A percentile compares a stretch with the other conserved stretches of the same genome.
These are phyloP conservation scores for Actinomucor elegans DNA, from an alignment of 371 early-diverging fungal genomes.

Conservation along the genomic window DNA sequence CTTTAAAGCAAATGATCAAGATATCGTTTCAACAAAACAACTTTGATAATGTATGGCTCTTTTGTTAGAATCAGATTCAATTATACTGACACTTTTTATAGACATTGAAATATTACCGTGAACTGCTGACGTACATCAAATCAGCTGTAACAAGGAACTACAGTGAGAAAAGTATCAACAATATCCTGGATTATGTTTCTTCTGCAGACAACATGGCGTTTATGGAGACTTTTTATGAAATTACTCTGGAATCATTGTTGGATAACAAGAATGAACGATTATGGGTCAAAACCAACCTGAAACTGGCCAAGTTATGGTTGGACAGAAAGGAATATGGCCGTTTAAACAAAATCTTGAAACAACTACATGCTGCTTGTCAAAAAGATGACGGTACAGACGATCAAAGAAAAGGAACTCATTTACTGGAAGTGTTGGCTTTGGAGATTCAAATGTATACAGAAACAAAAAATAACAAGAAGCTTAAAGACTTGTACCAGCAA, in stretches of 20 bases:
- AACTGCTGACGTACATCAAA: constrained; percentile 79
- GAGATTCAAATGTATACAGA: constrained; percentile 94
- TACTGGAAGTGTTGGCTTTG: constrained; percentile 87
- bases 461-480: constrained; percentile 83
- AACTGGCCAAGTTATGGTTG: constrained; percentile 88
- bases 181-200: constrained; percentile 86
- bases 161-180: constrained; percentile 95
- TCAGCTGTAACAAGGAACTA: constrained; percentile 88
- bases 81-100: constrained; percentile 21
- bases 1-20: constrained; percentile 93
- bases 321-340: constrained; percentile 80
- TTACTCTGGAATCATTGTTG: constrained; percentile 72
- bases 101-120: constrained; percentile 76
- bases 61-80: neutral
- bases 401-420: constrained; percentile 87
- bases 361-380: constrained; percentile 75
- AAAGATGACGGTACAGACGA: constrained; percentile 84
- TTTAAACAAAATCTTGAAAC: constrained; percentile 73
- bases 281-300: constrained; percentile 90
- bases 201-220: constrained; percentile 71
- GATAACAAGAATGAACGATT: constrained; percentile 87
- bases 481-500: constrained; percentile 87
- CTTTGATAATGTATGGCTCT: constrained; percentile 60
- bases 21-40: constrained; percentile 70
- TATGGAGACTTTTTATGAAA: constrained; percentile 83